Conservation (phyloP, 1,284 basidiomycete species). For the Ceratobasidium sp. region DNA sequence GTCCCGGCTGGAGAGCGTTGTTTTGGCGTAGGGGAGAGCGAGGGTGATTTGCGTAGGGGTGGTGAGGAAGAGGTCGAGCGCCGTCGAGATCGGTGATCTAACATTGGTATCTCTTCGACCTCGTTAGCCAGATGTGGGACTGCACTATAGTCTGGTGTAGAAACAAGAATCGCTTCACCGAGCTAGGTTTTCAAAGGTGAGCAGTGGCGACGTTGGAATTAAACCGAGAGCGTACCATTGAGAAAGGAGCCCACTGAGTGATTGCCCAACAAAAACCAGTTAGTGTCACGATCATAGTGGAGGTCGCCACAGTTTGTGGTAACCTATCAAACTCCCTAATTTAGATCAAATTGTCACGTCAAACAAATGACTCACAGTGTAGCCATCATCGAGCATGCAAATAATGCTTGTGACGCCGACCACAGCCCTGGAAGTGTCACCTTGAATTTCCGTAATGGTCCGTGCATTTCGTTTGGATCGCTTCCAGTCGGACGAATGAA, state of each 20-base stretch:
- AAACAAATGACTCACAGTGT: slow-evolving; percentile 57
- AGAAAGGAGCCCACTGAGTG: slow-evolving; percentile 63
- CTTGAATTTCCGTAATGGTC: slow-evolving; percentile 48
- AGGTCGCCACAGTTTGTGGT: slow-evolving; percentile 58
- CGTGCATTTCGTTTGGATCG: slow-evolving; percentile 22
- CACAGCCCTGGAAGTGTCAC: slow-evolving; percentile 46
- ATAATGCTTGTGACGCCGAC: slow-evolving; percentile 52
- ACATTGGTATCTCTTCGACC: slow-evolving; percentile 44
- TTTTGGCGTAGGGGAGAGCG: slow-evolving; percentile 10
- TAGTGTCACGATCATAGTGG: slow-evolving; percentile 62
- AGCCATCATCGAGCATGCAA: slow-evolving; percentile 59
- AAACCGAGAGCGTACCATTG: slow-evolving; percentile 55
- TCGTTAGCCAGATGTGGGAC: slow-evolving; percentile 29
- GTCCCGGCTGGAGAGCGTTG: not conserved
- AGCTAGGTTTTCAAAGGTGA: slow-evolving; percentile 31
- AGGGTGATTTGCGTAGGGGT: slow-evolving; percentile 9
- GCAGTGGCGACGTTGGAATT: not conserved
- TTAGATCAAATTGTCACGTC: not conserved
- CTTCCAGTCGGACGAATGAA: slow-evolving; percentile 55
- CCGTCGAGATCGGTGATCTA: slow-evolving; percentile 39
- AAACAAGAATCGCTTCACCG: slow-evolving; percentile 49
- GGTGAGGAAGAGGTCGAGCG: slow-evolving; percentile 28
- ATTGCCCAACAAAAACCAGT: slow-evolving; percentile 66
- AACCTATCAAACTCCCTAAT: slow-evolving; percentile 52
- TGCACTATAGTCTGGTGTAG: slow-evolving; percentile 34